Base-by-base conservation (phyloP, 1,139 yeast genomes). In the Zygosaccharomyces pseudobailii region DNA sequence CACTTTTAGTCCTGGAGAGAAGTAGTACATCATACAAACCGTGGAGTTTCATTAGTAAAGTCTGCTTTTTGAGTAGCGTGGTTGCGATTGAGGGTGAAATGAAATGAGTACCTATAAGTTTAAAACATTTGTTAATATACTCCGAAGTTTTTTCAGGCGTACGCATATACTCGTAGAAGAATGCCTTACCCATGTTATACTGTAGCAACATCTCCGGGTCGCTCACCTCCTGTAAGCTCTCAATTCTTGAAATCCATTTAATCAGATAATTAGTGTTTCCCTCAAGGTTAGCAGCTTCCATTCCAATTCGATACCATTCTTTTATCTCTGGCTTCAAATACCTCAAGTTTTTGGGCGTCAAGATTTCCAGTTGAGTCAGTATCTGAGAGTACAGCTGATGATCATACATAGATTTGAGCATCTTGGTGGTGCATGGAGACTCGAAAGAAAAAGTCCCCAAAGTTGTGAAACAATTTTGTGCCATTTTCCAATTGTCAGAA, bases 401-500 rank as follows among this genome's bases (percentile, higher is more conserved):
- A 38, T 78, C 77, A 53, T 75, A 77, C 53, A 84, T 66, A 17
- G 85, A 79, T 45, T 74, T 75, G 50, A 80, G 54, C 60, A 76
- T 65, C 45, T 75, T 73, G 7, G 61, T 59, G 10, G 61, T 61
- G 2, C 58, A 51, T 4, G 48, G 43, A 3, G 57, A 46, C 19
- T 67, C 62, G 21, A 70, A 66, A 13, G 68, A 58, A 40, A 55
- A 53, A 13, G 74, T 74, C 13, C 87, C 78, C 36, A 86, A 67
- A 0, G 85, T 87, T 47, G 83, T 84, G 56, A 88, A 84, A 36
- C 96, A 88, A 53, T 87, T 92, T 53, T 87, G 86, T 0, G 97
- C 96, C 57, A 88, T 75, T 35, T 82, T 77, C 96, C 97, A 88
- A 58, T 83, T 83, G 41, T 88, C 92, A 48, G 87, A 84, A 55